Evolutionary conservation across 139 green algal genomes (phyloP).

Genomic region (Auxenochlorella pyrenoidosa): DNA sequence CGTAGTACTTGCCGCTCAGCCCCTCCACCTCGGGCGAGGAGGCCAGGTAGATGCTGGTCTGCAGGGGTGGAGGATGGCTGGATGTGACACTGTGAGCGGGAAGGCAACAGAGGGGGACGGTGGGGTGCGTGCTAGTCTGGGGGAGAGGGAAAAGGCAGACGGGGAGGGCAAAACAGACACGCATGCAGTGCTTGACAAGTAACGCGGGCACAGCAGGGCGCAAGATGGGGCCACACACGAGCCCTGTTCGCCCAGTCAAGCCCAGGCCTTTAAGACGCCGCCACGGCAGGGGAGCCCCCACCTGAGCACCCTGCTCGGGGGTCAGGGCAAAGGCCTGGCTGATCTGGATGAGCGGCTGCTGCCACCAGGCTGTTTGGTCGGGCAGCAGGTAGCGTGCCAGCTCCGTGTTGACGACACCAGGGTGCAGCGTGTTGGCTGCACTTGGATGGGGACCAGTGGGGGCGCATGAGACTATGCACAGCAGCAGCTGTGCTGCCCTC

Average conservation of each 20-base stretch:
- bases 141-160: too few species aligned
- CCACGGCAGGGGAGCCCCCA: neutral
- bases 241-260: too few species aligned
- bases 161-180: neutral
- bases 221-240: too few species aligned
- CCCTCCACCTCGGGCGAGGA: conserved; percentile 66
- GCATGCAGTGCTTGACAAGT: neutral
- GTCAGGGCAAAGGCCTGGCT: conserved; percentile 43
- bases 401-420: conserved; percentile 88
- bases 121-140: too few species aligned
- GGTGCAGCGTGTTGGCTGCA: conserved; percentile 83
- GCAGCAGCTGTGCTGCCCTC: too few species aligned
- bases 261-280: too few species aligned
- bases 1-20: conserved; percentile 81
- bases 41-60: conserved; percentile 84
- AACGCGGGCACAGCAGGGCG: neutral
- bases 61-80: neutral
- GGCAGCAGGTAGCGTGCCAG: conserved; percentile 53
- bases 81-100: too few species aligned
- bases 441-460: too few species aligned
- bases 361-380: conserved; percentile 38
- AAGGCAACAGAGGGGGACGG: too few species aligned
- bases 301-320: conserved; percentile 20
- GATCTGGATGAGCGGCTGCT: conserved; percentile 44
- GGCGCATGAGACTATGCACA: too few species aligned